Evolutionary conservation across 345 rosid species (phyloP), one percentile per base, ranked within the genome.

Genomic region (Corymbia maculata): DNA sequence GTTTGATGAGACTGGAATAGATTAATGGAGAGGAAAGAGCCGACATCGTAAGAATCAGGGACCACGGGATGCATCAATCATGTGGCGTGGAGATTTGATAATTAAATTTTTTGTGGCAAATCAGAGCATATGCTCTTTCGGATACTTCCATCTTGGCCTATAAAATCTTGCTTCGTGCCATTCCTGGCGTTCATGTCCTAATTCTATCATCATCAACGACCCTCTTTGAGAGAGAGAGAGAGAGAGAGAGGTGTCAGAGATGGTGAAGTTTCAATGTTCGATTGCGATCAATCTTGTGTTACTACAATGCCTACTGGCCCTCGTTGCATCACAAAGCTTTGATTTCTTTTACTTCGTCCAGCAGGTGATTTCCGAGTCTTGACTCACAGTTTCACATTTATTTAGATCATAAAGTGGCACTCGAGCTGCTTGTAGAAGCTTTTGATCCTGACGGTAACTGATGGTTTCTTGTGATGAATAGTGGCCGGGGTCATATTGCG

Each of bases 401-500:
- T 19, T 19, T 42, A 75, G 82, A 75, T 75, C 82, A 47, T 36
- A 19, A 0, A 36, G 82, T 9, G 13, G 5, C 24, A 19, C 11
- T 19, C 36, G 5, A 36, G 42, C 42, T 17, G 26, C 49, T 6
- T 1, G 26, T 17, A 19, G 82, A 75, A 36, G 47, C 82, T 55
- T 55, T 8, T 9, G 28, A 55, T 55, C 4, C 13, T 9, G 28
- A n/a, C 86, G 47, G 86, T 45, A 17, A 1, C 45, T 14, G 52
- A 30, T n/a, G 61, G 32, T 9, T 9, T 9, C 64, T 17, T 44
- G 32, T 53, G 24, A 79, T 51, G 79, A 86, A 12, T 49, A 96
- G 99, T 98, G 99, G 99, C 99, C 99, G 68, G 99, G 99, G 79
- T 93, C 99, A 28, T 96, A 94, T 90, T 98, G 99, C 87, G 99